A percentile compares a stretch with the other conserved stretches of the same genome.
Evolutionary conservation across 345 rosid species (phyloP).

Genomic region (Eucalyptus virginea): DNA sequence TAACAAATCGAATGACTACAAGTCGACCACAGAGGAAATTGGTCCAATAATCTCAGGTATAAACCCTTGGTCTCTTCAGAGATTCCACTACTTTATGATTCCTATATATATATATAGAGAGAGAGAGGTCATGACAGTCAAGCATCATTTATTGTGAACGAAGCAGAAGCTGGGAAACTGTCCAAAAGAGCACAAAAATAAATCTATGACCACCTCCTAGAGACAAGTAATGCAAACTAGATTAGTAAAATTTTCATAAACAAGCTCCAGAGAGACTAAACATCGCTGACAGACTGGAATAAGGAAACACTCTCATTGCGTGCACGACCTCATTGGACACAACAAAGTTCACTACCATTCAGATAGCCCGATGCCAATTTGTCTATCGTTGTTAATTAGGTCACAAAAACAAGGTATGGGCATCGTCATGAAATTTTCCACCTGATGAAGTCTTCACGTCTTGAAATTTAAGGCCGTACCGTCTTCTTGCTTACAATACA

Average conservation of each 20-base stretch:
- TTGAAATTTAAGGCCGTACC: no score
- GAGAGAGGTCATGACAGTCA: background rate
- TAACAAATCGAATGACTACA: background rate
- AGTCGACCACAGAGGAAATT: background rate
- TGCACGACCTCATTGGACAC: background rate
- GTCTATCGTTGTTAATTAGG: background rate
- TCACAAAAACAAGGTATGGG: no score
- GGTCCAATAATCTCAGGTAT: background rate
- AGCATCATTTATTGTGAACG: background rate
- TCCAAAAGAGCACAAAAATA: background rate
- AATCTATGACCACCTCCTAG: background rate
- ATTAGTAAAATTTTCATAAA: background rate
- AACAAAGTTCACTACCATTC: background rate
- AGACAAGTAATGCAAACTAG: background rate
- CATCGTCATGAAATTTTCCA: no score
- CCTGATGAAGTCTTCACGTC: no score
- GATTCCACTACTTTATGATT: background rate
- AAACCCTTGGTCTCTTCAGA: background rate
- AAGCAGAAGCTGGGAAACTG: background rate
- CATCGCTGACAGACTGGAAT: background rate
- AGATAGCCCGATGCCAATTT: background rate
- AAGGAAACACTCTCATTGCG: background rate
- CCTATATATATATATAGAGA: background rate
- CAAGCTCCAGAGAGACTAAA: background rate
- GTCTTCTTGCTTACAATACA: no score